These are phyloP conservation scores for Dendrobium nobile DNA, from an alignment of 106 monocot genomes.

Conservation along the genomic window DNA sequence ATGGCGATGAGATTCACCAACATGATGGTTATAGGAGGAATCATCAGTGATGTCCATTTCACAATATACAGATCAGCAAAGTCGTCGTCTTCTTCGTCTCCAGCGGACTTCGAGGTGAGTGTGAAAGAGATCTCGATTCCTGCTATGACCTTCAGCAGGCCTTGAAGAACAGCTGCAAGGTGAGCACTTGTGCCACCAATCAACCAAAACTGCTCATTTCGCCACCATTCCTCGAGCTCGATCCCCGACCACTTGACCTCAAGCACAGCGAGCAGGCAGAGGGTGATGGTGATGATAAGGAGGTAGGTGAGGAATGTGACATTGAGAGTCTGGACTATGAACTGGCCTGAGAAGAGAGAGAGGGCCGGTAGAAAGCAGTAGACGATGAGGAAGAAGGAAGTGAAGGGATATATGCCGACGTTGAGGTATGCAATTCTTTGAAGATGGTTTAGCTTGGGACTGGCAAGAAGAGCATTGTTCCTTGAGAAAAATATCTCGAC, in stretches of 20 bases:
- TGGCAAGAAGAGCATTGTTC: slow-evolving; percentile 74
- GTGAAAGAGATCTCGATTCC: slow-evolving; percentile 69
- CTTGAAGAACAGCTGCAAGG: slow-evolving; percentile 77
- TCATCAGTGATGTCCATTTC: slow-evolving; percentile 64
- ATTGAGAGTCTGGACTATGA: slow-evolving; percentile 63
- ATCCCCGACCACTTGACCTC: slow-evolving; percentile 90
- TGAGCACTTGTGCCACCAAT: slow-evolving; percentile 84
- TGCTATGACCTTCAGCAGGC: slow-evolving; percentile 59
- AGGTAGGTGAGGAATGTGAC: slow-evolving; percentile 36
- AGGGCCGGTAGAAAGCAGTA: slow-evolving; percentile 91
- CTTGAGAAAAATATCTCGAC: slow-evolving; percentile 87
- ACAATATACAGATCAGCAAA: slow-evolving; percentile 52
- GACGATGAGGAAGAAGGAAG: slow-evolving; percentile 79
- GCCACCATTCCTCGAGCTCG: slow-evolving; percentile 83
- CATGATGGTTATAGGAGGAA: slow-evolving; percentile 76
- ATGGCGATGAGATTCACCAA: slow-evolving; percentile 80
- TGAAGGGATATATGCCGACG: slow-evolving; percentile 78
- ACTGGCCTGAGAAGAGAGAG: slow-evolving; percentile 81
- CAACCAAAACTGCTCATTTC: slow-evolving; percentile 70
- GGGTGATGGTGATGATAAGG: slow-evolving; percentile 22
- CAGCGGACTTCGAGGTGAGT: slow-evolving; percentile 43
- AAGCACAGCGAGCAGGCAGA: slow-evolving; percentile 62
- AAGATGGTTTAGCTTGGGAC: slow-evolving; percentile 67
- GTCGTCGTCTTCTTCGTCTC: slow-evolving; percentile 47
- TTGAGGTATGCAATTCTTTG: slow-evolving; percentile 66